phyloP scores from a whole-genome alignment of 2,329 filamentous ascomycete genomes.

The Pseudogymnoascus sp. region DNA sequence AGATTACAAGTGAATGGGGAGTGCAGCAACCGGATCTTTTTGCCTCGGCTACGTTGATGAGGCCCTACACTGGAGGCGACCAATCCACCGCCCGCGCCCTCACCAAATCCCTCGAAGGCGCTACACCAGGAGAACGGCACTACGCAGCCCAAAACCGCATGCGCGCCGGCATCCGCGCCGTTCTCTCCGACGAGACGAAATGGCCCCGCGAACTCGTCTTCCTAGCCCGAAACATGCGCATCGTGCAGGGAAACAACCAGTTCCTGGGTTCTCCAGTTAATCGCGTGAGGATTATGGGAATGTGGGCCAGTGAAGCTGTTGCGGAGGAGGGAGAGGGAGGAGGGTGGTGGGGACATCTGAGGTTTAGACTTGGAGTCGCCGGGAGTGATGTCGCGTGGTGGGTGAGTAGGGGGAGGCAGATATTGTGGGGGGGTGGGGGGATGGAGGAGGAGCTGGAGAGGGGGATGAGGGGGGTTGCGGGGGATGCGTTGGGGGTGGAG shows the following conservation, averaged over 20 bases:
- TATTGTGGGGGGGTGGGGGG: slow-evolving; percentile 65
- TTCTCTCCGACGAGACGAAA: slow-evolving; percentile 59
- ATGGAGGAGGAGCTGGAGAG: slow-evolving; percentile 94
- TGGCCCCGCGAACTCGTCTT: slow-evolving; percentile 65
- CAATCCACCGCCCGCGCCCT: slow-evolving; percentile 56
- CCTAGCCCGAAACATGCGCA: slow-evolving; percentile 63
- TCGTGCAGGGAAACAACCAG: slow-evolving; percentile 67
- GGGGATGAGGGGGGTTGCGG: slow-evolving; percentile 78
- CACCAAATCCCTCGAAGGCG: slow-evolving; percentile 40
- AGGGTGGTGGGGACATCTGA: slow-evolving; percentile 56
- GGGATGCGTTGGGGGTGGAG: slow-evolving; percentile 78
- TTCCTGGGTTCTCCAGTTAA: slow-evolving; percentile 69
- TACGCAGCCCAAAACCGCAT: slow-evolving; percentile 70
- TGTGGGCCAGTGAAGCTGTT: slow-evolving; percentile 81
- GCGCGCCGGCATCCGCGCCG: slow-evolving; percentile 54
- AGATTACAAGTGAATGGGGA: slow-evolving; percentile 74
- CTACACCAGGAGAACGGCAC: slow-evolving; percentile 48
- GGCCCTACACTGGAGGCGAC: slow-evolving; percentile 83
- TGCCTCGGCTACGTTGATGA: slow-evolving; percentile 79
- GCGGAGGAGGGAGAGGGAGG: slow-evolving; percentile 62
- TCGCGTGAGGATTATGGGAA: slow-evolving; percentile 84
- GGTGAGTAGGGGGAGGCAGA: slow-evolving; percentile 68
- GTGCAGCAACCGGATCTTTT: slow-evolving; percentile 85
- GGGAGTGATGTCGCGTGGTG: slow-evolving; percentile 76
- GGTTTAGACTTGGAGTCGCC: slow-evolving; percentile 73